Conservation (phyloP, 495 filamentous ascomycete species). For the Penicillium nucicola region DNA sequence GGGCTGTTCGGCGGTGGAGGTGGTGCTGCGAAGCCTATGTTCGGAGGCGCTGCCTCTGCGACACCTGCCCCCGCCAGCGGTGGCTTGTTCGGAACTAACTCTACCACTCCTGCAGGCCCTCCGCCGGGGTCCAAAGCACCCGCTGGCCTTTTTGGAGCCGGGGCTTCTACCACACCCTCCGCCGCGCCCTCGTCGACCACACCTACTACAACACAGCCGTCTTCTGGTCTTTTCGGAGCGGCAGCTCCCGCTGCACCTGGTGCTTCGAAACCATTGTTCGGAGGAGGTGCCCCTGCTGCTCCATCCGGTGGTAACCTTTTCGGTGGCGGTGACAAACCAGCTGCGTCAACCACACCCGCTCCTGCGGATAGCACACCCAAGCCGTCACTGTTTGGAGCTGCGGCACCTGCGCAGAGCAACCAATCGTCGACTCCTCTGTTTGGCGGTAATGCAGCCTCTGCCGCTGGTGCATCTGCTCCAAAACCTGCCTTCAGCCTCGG, state of each 20-base stretch:
- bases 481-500: conserved; percentile 33
- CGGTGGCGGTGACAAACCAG: conserved; percentile 38
- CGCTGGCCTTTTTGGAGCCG: conserved; percentile 27
- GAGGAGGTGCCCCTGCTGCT: conserved; percentile 22
- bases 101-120: conserved; percentile 63
- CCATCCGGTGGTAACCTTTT: conserved; percentile 36
- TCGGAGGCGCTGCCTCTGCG: conserved; percentile 32
- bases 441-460: conserved; percentile 30
- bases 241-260: conserved; percentile 10
- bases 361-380: conserved; percentile 23
- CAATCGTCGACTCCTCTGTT: conserved; percentile 22
- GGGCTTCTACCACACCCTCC: conserved; percentile 22
- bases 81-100: conserved; percentile 45
- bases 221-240: conserved; percentile 32
- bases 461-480: conserved; percentile 25
- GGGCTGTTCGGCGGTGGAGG: conserved; percentile 49
- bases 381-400: conserved; percentile 25
- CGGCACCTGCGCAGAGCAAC: conserved; percentile 10
- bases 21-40: conserved; percentile 28
- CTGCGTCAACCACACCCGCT: conserved; percentile 36
- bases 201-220: conserved; percentile 26
- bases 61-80: conserved; percentile 39
- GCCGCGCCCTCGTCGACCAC: conserved; percentile 24
- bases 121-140: conserved; percentile 47
- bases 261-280: conserved; percentile 29